These are phyloP conservation scores for Lyophyllum decastes DNA, from an alignment of 768 basidiomycete genomes.

Conservation along the genomic window DNA sequence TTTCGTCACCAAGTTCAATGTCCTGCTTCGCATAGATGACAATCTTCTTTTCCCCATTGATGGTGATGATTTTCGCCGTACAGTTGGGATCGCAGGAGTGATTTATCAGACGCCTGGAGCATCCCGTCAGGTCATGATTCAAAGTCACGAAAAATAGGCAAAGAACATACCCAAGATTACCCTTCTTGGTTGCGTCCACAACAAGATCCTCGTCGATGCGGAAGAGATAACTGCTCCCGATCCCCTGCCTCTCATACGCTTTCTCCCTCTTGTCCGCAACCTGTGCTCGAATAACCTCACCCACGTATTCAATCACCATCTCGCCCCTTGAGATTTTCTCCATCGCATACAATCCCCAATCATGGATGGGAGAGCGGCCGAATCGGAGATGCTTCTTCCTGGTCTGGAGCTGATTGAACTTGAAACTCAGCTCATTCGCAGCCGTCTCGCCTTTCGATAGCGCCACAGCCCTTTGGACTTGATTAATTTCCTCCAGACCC, in stretches of 20 bases:
- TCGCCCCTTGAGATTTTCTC: slow-evolving; percentile 92
- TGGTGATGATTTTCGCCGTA: slow-evolving; percentile 88
- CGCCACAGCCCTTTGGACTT: slow-evolving; percentile 79
- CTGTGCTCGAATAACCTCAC: slow-evolving; percentile 92
- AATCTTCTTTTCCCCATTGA: slow-evolving; percentile 94
- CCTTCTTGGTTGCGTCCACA: slow-evolving; percentile 99
- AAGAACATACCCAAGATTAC: slow-evolving; percentile 87
- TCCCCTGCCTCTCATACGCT: slow-evolving; percentile 94
- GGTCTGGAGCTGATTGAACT: slow-evolving; percentile 98
- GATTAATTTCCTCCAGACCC: slow-evolving; percentile 93
- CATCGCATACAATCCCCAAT: slow-evolving; percentile 98
- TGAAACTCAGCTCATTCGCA: slow-evolving; percentile 75
- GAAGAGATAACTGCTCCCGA: slow-evolving; percentile 97
- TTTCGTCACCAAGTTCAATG: slow-evolving; percentile 96
- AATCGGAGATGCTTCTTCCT: slow-evolving; percentile 98
- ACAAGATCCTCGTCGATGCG: slow-evolving; percentile 97
- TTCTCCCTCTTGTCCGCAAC: slow-evolving; percentile 98
- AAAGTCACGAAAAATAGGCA: slow-evolving; percentile 4
- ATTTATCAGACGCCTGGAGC: slow-evolving; percentile 87
- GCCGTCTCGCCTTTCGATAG: slow-evolving; percentile 75
- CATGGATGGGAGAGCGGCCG: slow-evolving; percentile 93
- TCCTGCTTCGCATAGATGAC: slow-evolving; percentile 98
- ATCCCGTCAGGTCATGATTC: slow-evolving; percentile 10
- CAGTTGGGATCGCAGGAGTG: slow-evolving; percentile 97
- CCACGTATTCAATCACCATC: slow-evolving; percentile 99